These are phyloP conservation scores for Xerocomus minutiporus DNA, from an alignment of 1,284 basidiomycete species.

Conservation along the genomic window DNA sequence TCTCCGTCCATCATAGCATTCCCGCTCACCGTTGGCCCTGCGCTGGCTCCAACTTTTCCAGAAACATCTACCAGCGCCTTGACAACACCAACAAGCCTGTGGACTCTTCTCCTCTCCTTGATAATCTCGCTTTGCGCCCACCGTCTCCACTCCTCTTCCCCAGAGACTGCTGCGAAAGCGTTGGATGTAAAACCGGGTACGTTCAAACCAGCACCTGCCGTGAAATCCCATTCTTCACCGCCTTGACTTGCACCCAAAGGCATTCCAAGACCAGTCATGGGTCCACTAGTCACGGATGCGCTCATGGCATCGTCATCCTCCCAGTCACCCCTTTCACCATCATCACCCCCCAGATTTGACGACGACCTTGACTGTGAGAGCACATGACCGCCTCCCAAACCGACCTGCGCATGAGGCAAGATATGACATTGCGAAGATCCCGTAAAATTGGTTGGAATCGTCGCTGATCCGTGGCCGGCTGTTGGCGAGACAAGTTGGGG, in stretches of 20 bases:
- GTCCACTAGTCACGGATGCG: constrained; percentile 1
- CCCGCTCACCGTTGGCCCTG: constrained; percentile 22
- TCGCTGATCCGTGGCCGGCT: constrained; percentile 1
- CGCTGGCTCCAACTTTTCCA: constrained; percentile 44
- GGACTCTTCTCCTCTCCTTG: constrained; percentile 49
- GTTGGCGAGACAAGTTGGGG: constrained; percentile 14
- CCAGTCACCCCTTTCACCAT: constrained; percentile 27
- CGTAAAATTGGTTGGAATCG: constrained; percentile 8
- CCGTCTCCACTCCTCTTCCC: constrained; percentile 28
- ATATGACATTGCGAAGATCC: constrained; percentile 8
- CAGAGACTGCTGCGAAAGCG: constrained; percentile 5
- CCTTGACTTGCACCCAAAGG: constrained; percentile 12
- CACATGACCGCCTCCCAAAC: constrained; percentile 15
- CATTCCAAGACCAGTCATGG: constrained; percentile 18
- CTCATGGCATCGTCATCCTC: constrained; percentile 28
- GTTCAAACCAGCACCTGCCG: constrained; percentile 11
- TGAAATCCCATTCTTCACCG: constrained; percentile 23
- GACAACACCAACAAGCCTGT: constrained; percentile 45
- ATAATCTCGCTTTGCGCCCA: constrained; percentile 28
- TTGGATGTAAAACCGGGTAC: constrained; percentile 15
- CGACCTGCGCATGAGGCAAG: constrained; percentile 4
- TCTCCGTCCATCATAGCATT: constrained; percentile 6
- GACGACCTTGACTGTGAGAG: constrained; percentile 27
- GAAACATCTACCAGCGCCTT: constrained; percentile 53
- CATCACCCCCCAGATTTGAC: constrained; percentile 27